phyloP scores from a whole-genome alignment of 495 filamentous ascomycete species.

The Bryoglossum gracile region DNA sequence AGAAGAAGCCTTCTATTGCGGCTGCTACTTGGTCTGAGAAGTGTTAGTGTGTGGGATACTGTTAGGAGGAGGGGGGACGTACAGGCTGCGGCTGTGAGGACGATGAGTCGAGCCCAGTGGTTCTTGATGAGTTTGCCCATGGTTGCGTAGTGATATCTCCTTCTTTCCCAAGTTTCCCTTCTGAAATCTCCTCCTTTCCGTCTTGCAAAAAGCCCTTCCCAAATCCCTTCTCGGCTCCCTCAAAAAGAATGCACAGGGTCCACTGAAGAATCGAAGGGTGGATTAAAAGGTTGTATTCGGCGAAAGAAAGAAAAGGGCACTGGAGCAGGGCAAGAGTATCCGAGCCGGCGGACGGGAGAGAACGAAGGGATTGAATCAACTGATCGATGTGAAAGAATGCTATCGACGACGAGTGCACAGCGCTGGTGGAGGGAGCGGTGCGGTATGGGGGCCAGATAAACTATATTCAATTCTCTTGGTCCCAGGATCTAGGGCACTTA shows the following conservation, averaged over 20 bases:
- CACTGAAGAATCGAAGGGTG: slow-evolving; percentile 13
- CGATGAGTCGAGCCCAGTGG: slow-evolving; percentile 91
- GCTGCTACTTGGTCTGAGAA: slow-evolving; percentile 75
- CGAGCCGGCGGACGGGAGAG: slow-evolving; percentile 23
- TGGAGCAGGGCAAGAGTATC: slow-evolving; percentile 9
- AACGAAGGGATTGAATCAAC: slow-evolving; percentile 10
- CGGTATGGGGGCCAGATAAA: too few relatives aligned
- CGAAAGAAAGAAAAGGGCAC: slow-evolving; percentile 1
- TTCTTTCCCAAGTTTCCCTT: background rate
- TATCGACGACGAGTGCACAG: slow-evolving; percentile 26
- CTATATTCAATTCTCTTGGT: slow-evolving; percentile 18
- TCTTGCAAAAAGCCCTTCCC: background rate
- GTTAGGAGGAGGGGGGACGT: slow-evolving; percentile 34
- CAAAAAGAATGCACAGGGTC: slow-evolving; percentile 1
- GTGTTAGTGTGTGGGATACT: slow-evolving; percentile 26
- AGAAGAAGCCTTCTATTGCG: slow-evolving; percentile 84
- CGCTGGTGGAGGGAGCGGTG: slow-evolving; percentile 14
- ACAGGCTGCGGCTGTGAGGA: slow-evolving; percentile 80
- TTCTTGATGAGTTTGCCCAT: slow-evolving; percentile 99
- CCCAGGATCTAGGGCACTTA: slow-evolving; percentile 11
- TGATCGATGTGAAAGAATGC: slow-evolving; percentile 20
- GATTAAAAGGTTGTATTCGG: slow-evolving; percentile 17
- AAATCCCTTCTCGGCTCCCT: background rate
- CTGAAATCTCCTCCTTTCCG: background rate
- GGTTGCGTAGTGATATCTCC: slow-evolving; percentile 23